These are phyloP conservation scores for Neofusicoccum kwambonambiense DNA, from an alignment of 2,329 filamentous ascomycete genomes.

Conservation along the genomic window DNA sequence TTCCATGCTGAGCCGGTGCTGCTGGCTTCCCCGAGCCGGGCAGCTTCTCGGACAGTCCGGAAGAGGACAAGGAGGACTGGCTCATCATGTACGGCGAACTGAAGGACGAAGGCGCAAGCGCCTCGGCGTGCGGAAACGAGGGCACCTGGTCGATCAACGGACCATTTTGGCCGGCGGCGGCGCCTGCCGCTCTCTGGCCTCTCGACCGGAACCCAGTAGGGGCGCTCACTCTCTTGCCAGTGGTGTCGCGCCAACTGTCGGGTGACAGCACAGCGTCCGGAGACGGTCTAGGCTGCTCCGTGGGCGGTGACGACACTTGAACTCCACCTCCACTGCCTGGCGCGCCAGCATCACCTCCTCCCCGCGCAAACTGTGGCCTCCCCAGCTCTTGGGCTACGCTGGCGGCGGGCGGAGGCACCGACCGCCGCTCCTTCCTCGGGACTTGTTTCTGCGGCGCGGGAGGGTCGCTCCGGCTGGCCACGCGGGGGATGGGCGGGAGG, in stretches of 20 bases:
- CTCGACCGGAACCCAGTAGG: conserved; percentile 33
- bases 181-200: conserved; percentile 27
- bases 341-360: neutral
- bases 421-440: neutral
- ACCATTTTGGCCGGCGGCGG: conserved; percentile 21
- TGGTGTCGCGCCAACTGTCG: conserved; percentile 26
- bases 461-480: conserved; percentile 33
- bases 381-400: neutral
- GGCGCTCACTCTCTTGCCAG: conserved; percentile 23
- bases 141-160: neutral
- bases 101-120: neutral
- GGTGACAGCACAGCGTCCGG: conserved; percentile 25
- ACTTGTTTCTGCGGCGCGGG: neutral
- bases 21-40: conserved; percentile 25
- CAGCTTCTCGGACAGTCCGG: conserved; percentile 32
- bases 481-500: conserved; percentile 40
- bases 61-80: conserved; percentile 19
- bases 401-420: neutral
- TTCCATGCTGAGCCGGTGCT: conserved; percentile 25
- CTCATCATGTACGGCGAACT: conserved; percentile 11
- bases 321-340: neutral
- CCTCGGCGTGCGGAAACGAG: conserved; percentile 20
- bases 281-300: conserved; percentile 18
- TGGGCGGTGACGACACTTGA: conserved; percentile 24
- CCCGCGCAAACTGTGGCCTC: neutral